Base-by-base conservation (phyloP, 1,139 yeast species). In the Taphrina confusa region DNA sequence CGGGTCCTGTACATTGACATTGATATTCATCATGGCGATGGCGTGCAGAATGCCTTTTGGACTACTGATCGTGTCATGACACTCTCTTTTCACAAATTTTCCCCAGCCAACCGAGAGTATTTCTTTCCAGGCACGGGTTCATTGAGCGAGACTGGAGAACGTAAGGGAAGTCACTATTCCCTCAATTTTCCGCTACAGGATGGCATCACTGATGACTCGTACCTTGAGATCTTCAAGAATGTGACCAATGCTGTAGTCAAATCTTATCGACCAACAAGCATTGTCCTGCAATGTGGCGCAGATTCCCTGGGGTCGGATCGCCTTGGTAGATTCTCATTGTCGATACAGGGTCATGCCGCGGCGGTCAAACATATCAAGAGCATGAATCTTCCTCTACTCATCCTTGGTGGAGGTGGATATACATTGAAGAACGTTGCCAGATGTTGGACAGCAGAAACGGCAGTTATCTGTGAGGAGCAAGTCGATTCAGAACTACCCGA, bases 21-120 rank as follows among this genome's bases (percentile, higher is more conserved):
- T 65, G 98, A 92, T 73, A 89, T 92, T 22, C 98, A 92, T 72
- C 98, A 92, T 70, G 98, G 98, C 61, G 98, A 92, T 73, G 98
- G 97, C 65, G 98, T 92, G 28, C 97, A 92, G 73, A 97, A 92
- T 73, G 97, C 97, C 0, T 92, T 92, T 70, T 92, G 91, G 73
- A 84, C 96, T 8, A 90, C 97, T 3, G 97, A 92, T 73, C 78
- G 97, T 66, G 98, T 92, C 55, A 90, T 92, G 97, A 92, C 97
- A 0, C 88, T 94, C 69, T 88, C 96, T 4, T 92, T 92, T 78
- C 98, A 92, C 76, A 92, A 92, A 72, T 92, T 88, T 71, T 33
- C 49, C 4, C 58, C 58, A 3, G 27, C 44, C 23, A 42, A 89
- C 71, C 97, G 97, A 44, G 96, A 90, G 73, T 90, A 88, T 71